Percentiles rank a stretch among this genome's conserved stretches.
These are phyloP conservation scores for Mycena chlorophos DNA, from an alignment of 768 basidiomycete species.

Conservation along the genomic window DNA sequence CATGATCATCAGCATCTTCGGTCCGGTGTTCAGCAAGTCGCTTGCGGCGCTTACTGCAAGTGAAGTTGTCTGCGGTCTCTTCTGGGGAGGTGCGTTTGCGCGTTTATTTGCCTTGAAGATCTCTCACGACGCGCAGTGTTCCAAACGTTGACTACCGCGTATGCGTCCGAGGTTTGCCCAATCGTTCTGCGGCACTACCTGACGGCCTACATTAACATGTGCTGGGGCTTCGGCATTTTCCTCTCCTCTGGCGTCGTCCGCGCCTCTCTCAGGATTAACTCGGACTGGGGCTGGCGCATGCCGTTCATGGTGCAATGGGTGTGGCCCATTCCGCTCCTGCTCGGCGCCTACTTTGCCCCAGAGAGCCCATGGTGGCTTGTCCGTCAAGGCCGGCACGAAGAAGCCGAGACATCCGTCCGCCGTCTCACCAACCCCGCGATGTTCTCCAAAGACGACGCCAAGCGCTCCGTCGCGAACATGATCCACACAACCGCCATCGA, in stretches of 20 bases:
- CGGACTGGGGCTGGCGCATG: slow-evolving; percentile 28
- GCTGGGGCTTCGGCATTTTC: slow-evolving; percentile 26
- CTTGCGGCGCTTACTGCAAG: slow-evolving; percentile 10
- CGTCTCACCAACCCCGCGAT: slow-evolving; percentile 19
- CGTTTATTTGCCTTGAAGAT: neutral
- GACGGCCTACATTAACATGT: slow-evolving; percentile 28
- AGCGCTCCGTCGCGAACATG: slow-evolving; percentile 24
- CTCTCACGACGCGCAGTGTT: slow-evolving; percentile 16
- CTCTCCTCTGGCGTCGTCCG: slow-evolving; percentile 23
- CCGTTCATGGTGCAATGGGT: slow-evolving; percentile 28
- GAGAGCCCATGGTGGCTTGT: slow-evolving; percentile 27
- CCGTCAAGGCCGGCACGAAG: slow-evolving; percentile 20
- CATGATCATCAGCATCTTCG: slow-evolving; percentile 20
- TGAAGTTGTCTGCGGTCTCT: slow-evolving; percentile 22
- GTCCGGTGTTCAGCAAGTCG: slow-evolving; percentile 15
- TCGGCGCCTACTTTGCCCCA: slow-evolving; percentile 21
- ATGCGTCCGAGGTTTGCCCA: slow-evolving; percentile 27
- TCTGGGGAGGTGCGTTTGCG: slow-evolving; percentile 21
- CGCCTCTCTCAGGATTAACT: slow-evolving; percentile 20
- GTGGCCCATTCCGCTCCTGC: slow-evolving; percentile 23
- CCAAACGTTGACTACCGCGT: slow-evolving; percentile 27
- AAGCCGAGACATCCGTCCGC: slow-evolving; percentile 20
- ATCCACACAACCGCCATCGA: slow-evolving; percentile 26
- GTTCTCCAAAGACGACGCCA: slow-evolving; percentile 21
- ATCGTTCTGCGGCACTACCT: slow-evolving; percentile 25